A percentile compares a stretch with the other conserved stretches of the same genome.
These are phyloP conservation scores for Raphanus hybrid DNA, from an alignment of 441 rosid species.

Conservation along the genomic window DNA sequence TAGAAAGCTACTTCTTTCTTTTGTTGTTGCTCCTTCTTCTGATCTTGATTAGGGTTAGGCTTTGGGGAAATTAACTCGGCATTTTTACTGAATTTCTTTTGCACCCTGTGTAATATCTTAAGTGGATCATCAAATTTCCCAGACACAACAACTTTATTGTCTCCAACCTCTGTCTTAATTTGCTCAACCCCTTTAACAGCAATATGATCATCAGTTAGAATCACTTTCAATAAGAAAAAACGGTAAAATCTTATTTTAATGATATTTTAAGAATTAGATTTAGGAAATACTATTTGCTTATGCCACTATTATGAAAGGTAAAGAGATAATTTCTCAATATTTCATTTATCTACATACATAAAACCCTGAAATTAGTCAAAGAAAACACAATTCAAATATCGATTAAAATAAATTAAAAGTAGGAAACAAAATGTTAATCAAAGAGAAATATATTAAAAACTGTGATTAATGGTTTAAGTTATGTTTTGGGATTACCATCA, in stretches of 20 bases:
- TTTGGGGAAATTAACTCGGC: constrained; percentile 61
- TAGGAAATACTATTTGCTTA: background rate
- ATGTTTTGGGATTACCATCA: constrained; percentile 47
- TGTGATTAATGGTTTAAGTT: background rate
- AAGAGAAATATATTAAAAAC: background rate
- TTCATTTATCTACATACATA: background rate
- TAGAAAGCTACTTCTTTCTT: constrained; percentile 45
- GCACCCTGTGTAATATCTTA: constrained; percentile 57
- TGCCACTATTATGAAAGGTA: background rate
- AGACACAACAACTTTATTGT: constrained; percentile 56
- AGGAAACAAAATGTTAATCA: background rate
- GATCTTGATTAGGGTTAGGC: constrained; percentile 37
- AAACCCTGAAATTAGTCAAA: background rate
- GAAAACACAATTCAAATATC: background rate
- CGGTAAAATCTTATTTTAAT: background rate
- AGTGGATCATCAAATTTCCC: constrained; percentile 61
- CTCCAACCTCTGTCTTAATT: constrained; percentile 48
- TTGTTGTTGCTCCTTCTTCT: constrained; percentile 39
- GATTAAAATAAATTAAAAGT: background rate
- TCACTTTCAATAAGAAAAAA: background rate
- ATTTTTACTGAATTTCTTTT: constrained; percentile 57
- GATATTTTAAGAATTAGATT: constrained; percentile 3
- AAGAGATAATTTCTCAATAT: background rate
- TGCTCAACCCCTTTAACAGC: constrained; percentile 65
- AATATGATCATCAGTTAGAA: background rate